Base-by-base conservation (phyloP, 306 rosid genomes). In the Vigna reflexopilosa region DNA sequence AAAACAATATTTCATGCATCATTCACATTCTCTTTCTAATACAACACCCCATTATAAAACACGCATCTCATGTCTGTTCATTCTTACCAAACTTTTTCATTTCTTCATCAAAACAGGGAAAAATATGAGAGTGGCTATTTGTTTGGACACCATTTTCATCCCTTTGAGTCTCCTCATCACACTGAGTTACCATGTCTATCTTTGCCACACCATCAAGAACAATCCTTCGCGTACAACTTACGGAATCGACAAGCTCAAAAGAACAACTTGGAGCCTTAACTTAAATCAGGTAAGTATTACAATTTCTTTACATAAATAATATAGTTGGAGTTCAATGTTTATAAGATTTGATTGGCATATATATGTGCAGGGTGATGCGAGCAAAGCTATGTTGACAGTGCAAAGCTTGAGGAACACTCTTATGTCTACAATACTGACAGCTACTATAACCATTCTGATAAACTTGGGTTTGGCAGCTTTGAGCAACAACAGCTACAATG, bases 361-460 rank as follows among this genome's bases (percentile, higher is more conserved):
- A 34, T 34, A 34, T 5, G 3, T 76, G 77, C 77, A 87, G 96
- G 92, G 91, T 59, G 88, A 79, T 64, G 85, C 80, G 13, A 78
- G 86, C 79, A 88, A 86, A 55, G 81, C 84, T 16, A 91, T 89
- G 89, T 64, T 92, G 69, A 85, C 83, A 1, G 83, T 92, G 4
- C 97, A 94, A 71, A 92, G 87, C 87, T 48, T 92, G 83, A 92
- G 98, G 82, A 94, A 94, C 87, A 57, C 91, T 70, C 84, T 91
- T 0, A 90, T 90, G 97, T 52, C 59, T 7, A 74, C 91, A 79
- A 81, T 86, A 34, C 56, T 90, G 30, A 88, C 87, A 77, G 97
- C 96, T 32, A 1, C 91, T 0, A 72, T 90, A 79, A 77, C 97
- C 15, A 82, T 92, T 71, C 84, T 89, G 4, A 17, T 89, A 1